A percentile compares a stretch with the other conserved stretches of the same genome.
These are phyloP conservation scores for Annulohypoxylon bovei DNA, from an alignment of 495 filamentous ascomycete species.

Conservation along the genomic window DNA sequence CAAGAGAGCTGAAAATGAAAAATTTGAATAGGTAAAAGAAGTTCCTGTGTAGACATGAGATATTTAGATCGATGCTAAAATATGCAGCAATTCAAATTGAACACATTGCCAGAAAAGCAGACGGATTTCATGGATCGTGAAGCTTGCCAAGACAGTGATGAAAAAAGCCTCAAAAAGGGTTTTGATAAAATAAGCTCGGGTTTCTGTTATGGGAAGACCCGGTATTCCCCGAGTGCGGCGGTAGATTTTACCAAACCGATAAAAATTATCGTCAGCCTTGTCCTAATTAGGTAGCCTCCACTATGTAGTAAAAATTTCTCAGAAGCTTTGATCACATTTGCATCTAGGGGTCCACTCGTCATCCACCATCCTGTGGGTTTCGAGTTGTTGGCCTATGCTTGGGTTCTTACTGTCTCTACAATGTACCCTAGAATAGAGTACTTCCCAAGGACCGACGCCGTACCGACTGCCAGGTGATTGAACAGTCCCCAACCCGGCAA, in stretches of 20 bases:
- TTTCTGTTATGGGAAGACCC: conserved; percentile 37
- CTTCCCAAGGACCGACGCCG: conserved; percentile 32
- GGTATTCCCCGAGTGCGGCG: conserved; percentile 34
- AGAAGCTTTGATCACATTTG: conserved; percentile 25
- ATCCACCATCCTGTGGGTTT: conserved; percentile 23
- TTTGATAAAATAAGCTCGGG: conserved; percentile 31
- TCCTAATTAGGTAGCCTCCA: conserved; percentile 46
- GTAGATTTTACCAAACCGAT: conserved; percentile 25
- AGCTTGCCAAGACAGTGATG: conserved; percentile 14
- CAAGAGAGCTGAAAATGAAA: neutral
- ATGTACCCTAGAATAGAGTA: neutral
- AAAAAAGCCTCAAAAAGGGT: conserved; percentile 26
- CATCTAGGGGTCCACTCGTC: conserved; percentile 26
- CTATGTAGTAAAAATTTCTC: conserved; percentile 31
- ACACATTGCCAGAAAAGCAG: neutral
- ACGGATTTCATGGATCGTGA: conserved; percentile 13
- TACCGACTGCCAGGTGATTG: conserved; percentile 12
- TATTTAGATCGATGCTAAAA: neutral
- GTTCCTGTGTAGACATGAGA: too few species aligned
- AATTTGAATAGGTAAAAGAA: neutral
- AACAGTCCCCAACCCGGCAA: conserved; percentile 29
- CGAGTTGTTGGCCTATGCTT: conserved; percentile 24
- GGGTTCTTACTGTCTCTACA: neutral
- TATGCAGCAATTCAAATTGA: neutral
- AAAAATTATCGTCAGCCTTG: conserved; percentile 43